A percentile compares a stretch with the other conserved stretches of the same genome.
phyloP scores from a whole-genome alignment of 2,329 filamentous ascomycete species.

The Camillea tinctor region DNA sequence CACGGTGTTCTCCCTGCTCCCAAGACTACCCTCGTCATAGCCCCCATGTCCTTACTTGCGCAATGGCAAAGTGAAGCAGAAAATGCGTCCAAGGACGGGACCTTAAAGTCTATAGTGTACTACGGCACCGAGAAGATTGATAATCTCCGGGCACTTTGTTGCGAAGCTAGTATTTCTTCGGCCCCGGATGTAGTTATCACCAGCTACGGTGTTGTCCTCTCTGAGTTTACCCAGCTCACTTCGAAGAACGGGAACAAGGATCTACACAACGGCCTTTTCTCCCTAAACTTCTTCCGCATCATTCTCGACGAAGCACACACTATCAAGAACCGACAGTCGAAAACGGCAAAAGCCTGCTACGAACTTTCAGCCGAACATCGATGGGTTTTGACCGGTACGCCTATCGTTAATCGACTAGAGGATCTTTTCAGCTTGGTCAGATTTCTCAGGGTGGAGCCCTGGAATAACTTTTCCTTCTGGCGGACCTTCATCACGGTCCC shows the following conservation, averaged over 20 bases:
- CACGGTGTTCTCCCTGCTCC: slow-evolving; percentile 66
- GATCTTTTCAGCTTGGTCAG: slow-evolving; percentile 91
- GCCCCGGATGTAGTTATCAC: slow-evolving; percentile 93
- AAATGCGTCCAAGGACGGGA: slow-evolving; percentile 82
- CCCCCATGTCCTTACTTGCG: slow-evolving; percentile 91
- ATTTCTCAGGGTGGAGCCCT: slow-evolving; percentile 92
- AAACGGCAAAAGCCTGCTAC: slow-evolving; percentile 93
- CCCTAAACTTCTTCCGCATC: slow-evolving; percentile 88
- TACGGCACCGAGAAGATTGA: slow-evolving; percentile 83
- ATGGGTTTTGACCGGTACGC: slow-evolving; percentile 93
- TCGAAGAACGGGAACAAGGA: slow-evolving; percentile 64
- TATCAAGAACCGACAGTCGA: slow-evolving; percentile 87
- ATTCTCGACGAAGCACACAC: slow-evolving; percentile 94
- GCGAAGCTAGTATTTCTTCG: slow-evolving; percentile 66
- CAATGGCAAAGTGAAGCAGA: slow-evolving; percentile 97
- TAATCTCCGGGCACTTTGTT: slow-evolving; percentile 78
- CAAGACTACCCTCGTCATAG: slow-evolving; percentile 90
- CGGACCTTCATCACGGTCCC: slow-evolving; percentile 97
- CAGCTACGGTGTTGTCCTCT: slow-evolving; percentile 88
- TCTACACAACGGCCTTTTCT: slow-evolving; percentile 75
- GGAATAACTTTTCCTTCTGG: slow-evolving; percentile 99
- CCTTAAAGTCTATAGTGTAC: slow-evolving; percentile 82
- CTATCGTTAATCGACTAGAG: slow-evolving; percentile 93
- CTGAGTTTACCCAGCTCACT: slow-evolving; percentile 78
- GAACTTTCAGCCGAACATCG: slow-evolving; percentile 81